Evolutionary conservation across 371 early-diverging fungal species (phyloP).

Genomic region (Rhizopus arrhizus): DNA sequence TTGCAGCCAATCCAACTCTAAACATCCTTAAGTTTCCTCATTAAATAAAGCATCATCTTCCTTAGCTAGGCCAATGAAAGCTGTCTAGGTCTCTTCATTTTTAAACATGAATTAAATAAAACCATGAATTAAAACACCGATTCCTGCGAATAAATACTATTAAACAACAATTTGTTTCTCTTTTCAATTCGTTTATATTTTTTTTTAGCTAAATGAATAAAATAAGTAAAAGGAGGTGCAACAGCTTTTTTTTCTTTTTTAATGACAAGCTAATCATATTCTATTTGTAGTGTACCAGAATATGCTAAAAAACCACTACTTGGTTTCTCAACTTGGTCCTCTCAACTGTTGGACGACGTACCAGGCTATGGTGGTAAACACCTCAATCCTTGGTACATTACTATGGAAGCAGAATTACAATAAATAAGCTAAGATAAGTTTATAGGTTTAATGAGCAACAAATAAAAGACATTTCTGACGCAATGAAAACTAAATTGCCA

Average conservation of each 20-base stretch:
- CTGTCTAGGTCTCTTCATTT: no score
- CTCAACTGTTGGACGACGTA: conserved; percentile 46
- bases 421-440: conserved; percentile 2
- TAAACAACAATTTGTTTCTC: no score
- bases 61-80: no score
- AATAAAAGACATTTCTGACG: conserved; percentile 39
- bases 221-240: no score
- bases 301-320: conserved; percentile 43
- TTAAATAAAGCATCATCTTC: no score
- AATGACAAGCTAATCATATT: not conserved
- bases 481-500: conserved; percentile 44
- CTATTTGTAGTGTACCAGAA: conserved; percentile 23
- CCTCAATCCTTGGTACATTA: conserved; percentile 18
- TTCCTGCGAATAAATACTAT: no score
- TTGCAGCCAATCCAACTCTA: no score
- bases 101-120: no score
- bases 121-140: no score
- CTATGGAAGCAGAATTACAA: not conserved
- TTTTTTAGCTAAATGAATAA: no score
- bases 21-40: no score
- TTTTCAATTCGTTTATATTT: no score
- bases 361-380: conserved; percentile 49
- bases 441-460: conserved; percentile 42
- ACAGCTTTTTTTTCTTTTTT: not conserved
- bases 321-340: conserved; percentile 55